Evolutionary conservation across 768 basidiomycete species (phyloP).

Genomic region (Suillus weaverae): DNA sequence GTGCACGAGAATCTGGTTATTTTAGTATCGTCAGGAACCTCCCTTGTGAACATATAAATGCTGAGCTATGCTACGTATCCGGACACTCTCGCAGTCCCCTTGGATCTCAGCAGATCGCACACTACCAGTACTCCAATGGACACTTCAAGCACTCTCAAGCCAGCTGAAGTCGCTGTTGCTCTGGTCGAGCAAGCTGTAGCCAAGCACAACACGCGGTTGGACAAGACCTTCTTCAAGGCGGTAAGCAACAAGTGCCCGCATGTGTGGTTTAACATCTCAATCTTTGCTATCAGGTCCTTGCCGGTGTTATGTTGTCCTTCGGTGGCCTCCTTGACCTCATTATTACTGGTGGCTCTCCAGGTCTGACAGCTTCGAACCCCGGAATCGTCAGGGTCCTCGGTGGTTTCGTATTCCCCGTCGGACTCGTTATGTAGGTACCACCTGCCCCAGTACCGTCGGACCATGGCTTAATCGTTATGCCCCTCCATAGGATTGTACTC

Average conservation of each 20-base stretch:
- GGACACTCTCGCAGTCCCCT: neutral
- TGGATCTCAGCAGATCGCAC: conserved; percentile 8
- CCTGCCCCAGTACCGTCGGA: neutral
- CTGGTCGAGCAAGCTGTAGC: conserved; percentile 57
- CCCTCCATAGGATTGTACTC: conserved; percentile 60
- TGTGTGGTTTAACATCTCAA: neutral
- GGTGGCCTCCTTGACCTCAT: conserved; percentile 66
- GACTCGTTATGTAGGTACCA: conserved; percentile 66
- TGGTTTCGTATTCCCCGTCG: conserved; percentile 74
- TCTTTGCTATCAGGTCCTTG: conserved; percentile 50
- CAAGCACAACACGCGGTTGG: conserved; percentile 65
- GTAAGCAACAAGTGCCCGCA: conserved; percentile 36
- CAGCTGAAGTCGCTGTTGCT: conserved; percentile 54
- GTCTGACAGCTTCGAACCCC: conserved; percentile 53
- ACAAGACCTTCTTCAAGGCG: conserved; percentile 65
- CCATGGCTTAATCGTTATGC: neutral
- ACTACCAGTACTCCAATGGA: conserved; percentile 18
- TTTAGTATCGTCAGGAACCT: conserved; percentile 16
- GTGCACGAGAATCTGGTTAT: neutral
- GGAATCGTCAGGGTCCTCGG: conserved; percentile 66
- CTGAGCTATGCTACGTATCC: neutral
- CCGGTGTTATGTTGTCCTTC: conserved; percentile 74
- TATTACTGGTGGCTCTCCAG: conserved; percentile 57
- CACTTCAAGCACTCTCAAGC: conserved; percentile 51
- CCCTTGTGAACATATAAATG: conserved; percentile 21